Base-by-base conservation (phyloP, 116 monocot genomes). In the Dioscorea cayenensis region DNA sequence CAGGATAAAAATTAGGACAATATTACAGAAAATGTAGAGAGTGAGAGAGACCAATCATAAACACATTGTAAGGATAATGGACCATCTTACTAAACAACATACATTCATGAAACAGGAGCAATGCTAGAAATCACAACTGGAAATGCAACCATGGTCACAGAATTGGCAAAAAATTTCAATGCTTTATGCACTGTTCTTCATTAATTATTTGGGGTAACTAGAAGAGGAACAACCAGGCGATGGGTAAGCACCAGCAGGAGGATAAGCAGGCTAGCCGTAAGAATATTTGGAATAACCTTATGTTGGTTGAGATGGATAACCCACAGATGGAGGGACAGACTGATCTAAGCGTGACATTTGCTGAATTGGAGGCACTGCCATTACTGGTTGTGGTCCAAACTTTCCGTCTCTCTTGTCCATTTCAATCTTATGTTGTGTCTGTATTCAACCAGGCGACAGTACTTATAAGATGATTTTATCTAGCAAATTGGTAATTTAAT, bases 361-460 rank as follows among this genome's bases (percentile, higher is more conserved):
- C 58, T 87, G 87, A 23, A 83, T 63, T 37, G 69, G 87, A 14
- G 87, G 87, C 49, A 79, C 78, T 28, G 73, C 73, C 87, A 87
- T 87, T n/a, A 82, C 73, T 2, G 77, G 25, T 20, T 60, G 81
- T 7, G 87, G 87, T n/a, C 87, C 87, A 65, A 87, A 87, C 65
- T 76, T 87, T 4, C 83, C 87, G 66, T 87, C 87, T 71, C 87
- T 80, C 76, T 87, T 87, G 38, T 87, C 87, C 83, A 87, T 78
- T 77, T 87, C 87, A 9, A 87, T 51, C 76, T 87, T 87, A 51
- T 87, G 87, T 23, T 87, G 87, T 73, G 83, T 87, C 83, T 87
- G 82, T 70, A 82, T 7, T 64, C 43, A n/a, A 37, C 50, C 18
- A 36, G 55, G 19, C 2, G 3, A 55, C 17, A 55, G 4, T n/a